Evolutionary conservation across 371 early-diverging fungal genomes (phyloP), one percentile per base, ranked within the genome.

Genomic region (Dichotomocladium elegans): DNA sequence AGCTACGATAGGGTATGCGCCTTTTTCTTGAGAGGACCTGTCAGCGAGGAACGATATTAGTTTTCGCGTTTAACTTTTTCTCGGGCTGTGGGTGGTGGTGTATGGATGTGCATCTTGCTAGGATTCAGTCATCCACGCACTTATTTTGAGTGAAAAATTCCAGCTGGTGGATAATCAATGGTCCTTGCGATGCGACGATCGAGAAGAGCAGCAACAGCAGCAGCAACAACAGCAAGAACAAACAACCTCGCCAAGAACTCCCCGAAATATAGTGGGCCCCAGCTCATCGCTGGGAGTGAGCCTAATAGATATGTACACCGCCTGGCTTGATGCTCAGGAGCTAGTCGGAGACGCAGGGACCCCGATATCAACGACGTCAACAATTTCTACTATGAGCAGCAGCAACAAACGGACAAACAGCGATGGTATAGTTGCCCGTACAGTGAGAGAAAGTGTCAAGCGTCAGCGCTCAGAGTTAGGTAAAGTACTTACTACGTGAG

Each of bases 131-230:
- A 21, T 71, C 11, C 60, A 63, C 45, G 47, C 60, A 22, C 52
- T 71, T 10, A 63, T 68, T 3, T 15, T 64, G 15, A 57, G 57
- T 51, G 37, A 53, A 11, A 46, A 37, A 11, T 67, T 67, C 25
- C 60, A 53, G 22, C 19, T 71, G 43, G 43, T 41, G 11, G 50
- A 48, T 24, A 15, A 21, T 15, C 15, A 34, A 11, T 48, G 49
- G 49, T 24, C 26, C 15, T 19, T 48, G 26, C 49, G 49, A 11
- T 15, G 35, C 27, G 14, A 30, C 22, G 9, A 27, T 8, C 11
- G 15, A n/a, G 8, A 19, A 1, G n/a, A 7, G 6, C 8, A 41
- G 41, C 1, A 41, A 41, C 7, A n/a, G 21, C 3, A 7, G 3
- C 9, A 1, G 25, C 19, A 41, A 41, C 5, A n/a, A 44, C 29